phyloP scores from a whole-genome alignment of 1,139 yeast species.

The Kodamaea plutei region DNA sequence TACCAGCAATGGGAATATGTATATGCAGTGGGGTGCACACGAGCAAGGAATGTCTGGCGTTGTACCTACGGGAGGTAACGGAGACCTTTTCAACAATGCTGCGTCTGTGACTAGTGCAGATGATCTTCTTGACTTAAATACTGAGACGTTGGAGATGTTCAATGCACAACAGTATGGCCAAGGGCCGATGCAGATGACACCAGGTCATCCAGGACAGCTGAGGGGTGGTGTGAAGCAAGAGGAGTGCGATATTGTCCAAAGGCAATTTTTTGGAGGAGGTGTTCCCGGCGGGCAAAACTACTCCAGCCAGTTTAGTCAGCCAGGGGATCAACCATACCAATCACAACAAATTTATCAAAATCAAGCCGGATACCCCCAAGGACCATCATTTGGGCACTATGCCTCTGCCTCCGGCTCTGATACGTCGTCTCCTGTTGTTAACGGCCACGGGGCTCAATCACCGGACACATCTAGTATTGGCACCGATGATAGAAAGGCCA shows the following conservation, averaged over 20 bases:
- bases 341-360: constrained; percentile 2
- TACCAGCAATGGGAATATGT: constrained; percentile 2
- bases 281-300: background rate
- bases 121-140: constrained; percentile 3
- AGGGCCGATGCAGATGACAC: constrained; percentile 3
- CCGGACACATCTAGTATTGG: constrained; percentile 10
- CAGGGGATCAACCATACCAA: background rate
- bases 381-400: constrained; percentile 1
- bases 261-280: background rate
- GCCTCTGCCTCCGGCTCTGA: constrained; percentile 8
- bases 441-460: constrained; percentile 7
- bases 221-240: background rate
- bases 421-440: constrained; percentile 10
- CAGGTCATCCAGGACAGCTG: background rate
- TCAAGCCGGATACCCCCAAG: background rate
- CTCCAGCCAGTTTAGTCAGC: background rate
- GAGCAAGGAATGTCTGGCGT: background rate
- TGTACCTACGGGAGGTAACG: background rate
- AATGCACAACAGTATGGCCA: constrained; percentile 4
- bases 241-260: background rate
- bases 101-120: constrained; percentile 1
- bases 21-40: constrained; percentile 2
- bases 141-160: constrained; percentile 5
- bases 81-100: background rate
- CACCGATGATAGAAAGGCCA: constrained; percentile 5